Evolutionary conservation across 2,329 filamentous ascomycete genomes (phyloP), one percentile per base, ranked within the genome.

Genomic region (Bimuria novae-zelandiae): DNA sequence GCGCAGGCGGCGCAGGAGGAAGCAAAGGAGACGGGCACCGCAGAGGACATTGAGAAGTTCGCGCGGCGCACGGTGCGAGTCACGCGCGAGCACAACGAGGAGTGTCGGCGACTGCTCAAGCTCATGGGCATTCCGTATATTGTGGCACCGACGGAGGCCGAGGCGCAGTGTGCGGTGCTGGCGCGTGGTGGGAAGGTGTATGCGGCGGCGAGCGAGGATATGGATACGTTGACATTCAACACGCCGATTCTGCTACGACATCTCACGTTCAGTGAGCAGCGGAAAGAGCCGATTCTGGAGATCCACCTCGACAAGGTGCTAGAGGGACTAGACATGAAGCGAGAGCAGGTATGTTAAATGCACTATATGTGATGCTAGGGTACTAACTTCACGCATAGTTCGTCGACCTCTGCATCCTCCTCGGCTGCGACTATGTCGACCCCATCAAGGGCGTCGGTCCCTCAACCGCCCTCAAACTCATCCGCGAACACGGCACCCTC

Each of bases 21-120:
- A 71, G 94, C 94, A 47, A 97, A 96, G 74, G 94, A 99, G 79
- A 96, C 90, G 0, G 94, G 94, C 57, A 99, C 94, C 3, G 92
- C 93, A 19, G 87, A 99, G 73, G 94, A 99, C n/a, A 85, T 99
- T 3, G 94, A 99, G 77, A 97, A 97, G 76, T 99, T 97, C 78
- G 95, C 92, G 49, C 82, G 94, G 52, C 82, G 94, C 48, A 97
- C 93, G 1, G 94, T 99, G 42, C 84, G 91, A 52, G 94, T 97
- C 48, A 97, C 94, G n/a, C 84, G 89, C 59, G 93, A 99, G 77
- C 94, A 99, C 76, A 99, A 99, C 70, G 87, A 86, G 36, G 94
- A 99, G 73, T 97, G 94, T 75, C 93, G 96, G 79, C 84, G 85
- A 53, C 78, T 99, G 64, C 80, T 99, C 57, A 93, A 90, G 78